phyloP scores from a whole-genome alignment of 2,329 filamentous ascomycete genomes.

The Pseudogymnoascus sp. region DNA sequence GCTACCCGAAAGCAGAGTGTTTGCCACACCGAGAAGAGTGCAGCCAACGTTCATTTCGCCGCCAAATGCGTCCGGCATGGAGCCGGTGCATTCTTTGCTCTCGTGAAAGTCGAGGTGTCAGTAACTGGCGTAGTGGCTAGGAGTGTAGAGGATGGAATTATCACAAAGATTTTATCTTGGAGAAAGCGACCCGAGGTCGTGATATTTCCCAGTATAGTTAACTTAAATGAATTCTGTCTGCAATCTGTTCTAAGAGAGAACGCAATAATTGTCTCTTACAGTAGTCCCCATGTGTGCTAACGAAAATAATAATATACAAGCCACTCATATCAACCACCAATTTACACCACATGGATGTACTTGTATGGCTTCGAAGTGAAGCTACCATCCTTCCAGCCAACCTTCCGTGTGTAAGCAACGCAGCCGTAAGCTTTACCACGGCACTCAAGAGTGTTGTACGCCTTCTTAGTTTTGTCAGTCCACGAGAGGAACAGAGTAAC shows the following conservation, averaged over 20 bases:
- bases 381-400: background rate
- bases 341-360: background rate
- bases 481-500: slow-evolving; percentile 1
- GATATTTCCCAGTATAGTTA: background rate
- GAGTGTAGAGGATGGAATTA: background rate
- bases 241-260: background rate
- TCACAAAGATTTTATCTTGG: background rate
- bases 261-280: background rate
- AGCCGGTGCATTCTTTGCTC: no score
- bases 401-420: background rate
- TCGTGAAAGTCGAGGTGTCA: no score
- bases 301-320: background rate
- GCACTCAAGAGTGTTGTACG: background rate
- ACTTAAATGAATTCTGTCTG: background rate
- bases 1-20: no score
- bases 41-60: no score
- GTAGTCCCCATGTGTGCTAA: background rate
- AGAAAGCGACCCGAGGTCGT: background rate
- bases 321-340: background rate
- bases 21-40: no score
- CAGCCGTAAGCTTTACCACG: background rate
- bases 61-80: no score
- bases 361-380: background rate
- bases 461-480: background rate
- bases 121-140: no score